phyloP scores from a whole-genome alignment of 768 basidiomycete species.

The Suillus plorans region DNA sequence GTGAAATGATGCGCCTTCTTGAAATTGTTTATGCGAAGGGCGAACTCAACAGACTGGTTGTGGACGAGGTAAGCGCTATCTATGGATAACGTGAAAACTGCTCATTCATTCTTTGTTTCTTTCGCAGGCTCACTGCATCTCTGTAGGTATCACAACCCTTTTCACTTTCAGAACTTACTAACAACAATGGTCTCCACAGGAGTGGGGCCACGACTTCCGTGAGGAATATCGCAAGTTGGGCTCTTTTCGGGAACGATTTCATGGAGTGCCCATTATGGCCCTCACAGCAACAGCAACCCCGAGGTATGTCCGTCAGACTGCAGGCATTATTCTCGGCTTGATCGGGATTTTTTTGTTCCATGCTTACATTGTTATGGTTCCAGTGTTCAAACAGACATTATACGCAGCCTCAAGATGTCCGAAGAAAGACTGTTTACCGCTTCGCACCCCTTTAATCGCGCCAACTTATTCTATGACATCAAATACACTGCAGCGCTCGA shows the following conservation, averaged over 20 bases:
- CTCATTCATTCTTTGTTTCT: neutral
- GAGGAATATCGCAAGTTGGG: constrained; percentile 73
- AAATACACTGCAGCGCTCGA: constrained; percentile 60
- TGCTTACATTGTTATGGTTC: neutral
- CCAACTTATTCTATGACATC: constrained; percentile 81
- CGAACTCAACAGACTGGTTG: constrained; percentile 69
- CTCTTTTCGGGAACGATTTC: constrained; percentile 62
- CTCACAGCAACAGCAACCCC: constrained; percentile 82
- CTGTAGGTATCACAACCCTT: constrained; percentile 41
- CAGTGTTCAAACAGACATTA: constrained; percentile 77
- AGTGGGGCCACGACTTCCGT: constrained; percentile 86
- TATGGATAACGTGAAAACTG: neutral
- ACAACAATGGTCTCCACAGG: constrained; percentile 38
- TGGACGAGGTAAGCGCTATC: constrained; percentile 64
- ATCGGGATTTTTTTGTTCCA: neutral
- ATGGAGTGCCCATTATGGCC: constrained; percentile 81
- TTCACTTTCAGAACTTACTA: neutral
- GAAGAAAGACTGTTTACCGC: constrained; percentile 56
- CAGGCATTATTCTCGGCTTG: neutral
- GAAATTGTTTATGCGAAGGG: constrained; percentile 49
- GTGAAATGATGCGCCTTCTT: constrained; percentile 54
- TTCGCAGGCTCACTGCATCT: constrained; percentile 77
- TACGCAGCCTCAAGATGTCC: constrained; percentile 62
- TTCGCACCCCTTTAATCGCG: constrained; percentile 78
- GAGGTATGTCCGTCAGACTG: constrained; percentile 39